Evolutionary conservation across 495 filamentous ascomycete species (phyloP), one percentile per base, ranked within the genome.

Genomic region (Trichocladium antarcticum): DNA sequence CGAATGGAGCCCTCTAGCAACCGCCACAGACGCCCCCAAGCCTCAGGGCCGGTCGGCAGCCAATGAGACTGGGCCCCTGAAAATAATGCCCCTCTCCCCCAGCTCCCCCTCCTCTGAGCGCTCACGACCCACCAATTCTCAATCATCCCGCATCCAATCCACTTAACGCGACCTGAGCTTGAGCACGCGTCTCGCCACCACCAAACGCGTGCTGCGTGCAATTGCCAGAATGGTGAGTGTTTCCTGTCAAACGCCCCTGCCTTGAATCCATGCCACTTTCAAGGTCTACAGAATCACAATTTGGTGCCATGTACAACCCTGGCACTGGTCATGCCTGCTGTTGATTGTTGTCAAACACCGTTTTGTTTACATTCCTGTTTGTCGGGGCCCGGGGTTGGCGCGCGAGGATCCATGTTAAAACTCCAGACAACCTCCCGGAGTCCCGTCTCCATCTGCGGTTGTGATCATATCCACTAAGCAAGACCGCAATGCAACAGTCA

Each of bases 401-500:
- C 24, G 8, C 24, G 8, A 34, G 5, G 17, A 41, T 17, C 17
- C 15, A 1, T 39, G n/a, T 12, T 34, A 47, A 11, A 38, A 32
- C 12, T 28, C 28, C 37, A 37, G 42, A 49, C 47, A 24, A n/a
- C n/a, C n/a, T n/a, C n/a, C n/a, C n/a, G n/a, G n/a, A n/a, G n/a
- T n/a, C n/a, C n/a, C n/a, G n/a, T n/a, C n/a, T n/a, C n/a, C 42
- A 31, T 15, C 21, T 19, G 39, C 40, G 16, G 10, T n/a, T 10
- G 20, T 24, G 28, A 35, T 15, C 37, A 45, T 28, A 53, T 40
- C 31, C 37, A 35, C 46, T 56, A 50, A 53, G 38, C 51, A 44
- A 50, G 39, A 54, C 39, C 43, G 63, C 51, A 39, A 76, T 70
- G 66, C 65, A 68, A 65, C 84, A 94, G 75, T 92, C 86, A 49